Percentiles rank a stretch among this genome's conserved stretches.
Conservation (phyloP, 163 green algal genomes). For the Chloroidium sp. region DNA sequence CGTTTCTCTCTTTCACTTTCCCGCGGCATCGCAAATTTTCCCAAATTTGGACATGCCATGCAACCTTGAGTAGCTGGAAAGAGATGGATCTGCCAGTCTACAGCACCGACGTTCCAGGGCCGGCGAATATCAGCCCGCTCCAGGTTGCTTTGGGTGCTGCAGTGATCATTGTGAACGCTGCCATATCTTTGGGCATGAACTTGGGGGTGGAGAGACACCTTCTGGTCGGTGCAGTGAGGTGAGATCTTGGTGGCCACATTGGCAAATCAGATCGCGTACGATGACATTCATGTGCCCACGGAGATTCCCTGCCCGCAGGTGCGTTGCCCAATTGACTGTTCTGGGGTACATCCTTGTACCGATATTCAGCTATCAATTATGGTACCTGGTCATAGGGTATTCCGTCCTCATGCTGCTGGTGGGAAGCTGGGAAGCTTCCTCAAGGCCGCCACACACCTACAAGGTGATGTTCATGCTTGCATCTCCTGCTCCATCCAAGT, state of each 20-base stretch:
- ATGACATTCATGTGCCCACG: too few relatives aligned
- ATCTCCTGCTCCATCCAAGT: background rate
- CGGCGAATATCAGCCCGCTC: constrained; percentile 4
- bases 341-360: constrained; percentile 61
- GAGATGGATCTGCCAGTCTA: too few relatives aligned
- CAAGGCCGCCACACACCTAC: constrained; percentile 39
- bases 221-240: constrained; percentile 26
- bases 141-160: constrained; percentile 21
- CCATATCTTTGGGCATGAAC: constrained; percentile 28
- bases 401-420: constrained; percentile 47
- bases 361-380: constrained; percentile 47
- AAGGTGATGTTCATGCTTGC: constrained; percentile 6
- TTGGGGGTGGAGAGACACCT: constrained; percentile 40
- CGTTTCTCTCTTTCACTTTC: too few relatives aligned
- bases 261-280: background rate
- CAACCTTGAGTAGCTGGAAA: too few relatives aligned
- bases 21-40: too few relatives aligned
- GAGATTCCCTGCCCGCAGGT: constrained; percentile 21
- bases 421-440: constrained; percentile 38
- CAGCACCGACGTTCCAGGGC: background rate
- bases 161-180: constrained; percentile 25
- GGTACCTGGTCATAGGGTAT: constrained; percentile 48
- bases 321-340: constrained; percentile 46
- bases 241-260: background rate
- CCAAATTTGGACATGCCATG: too few relatives aligned